These are phyloP conservation scores for Corynespora cassiicola DNA, from an alignment of 2,329 filamentous ascomycete species.

Conservation along the genomic window DNA sequence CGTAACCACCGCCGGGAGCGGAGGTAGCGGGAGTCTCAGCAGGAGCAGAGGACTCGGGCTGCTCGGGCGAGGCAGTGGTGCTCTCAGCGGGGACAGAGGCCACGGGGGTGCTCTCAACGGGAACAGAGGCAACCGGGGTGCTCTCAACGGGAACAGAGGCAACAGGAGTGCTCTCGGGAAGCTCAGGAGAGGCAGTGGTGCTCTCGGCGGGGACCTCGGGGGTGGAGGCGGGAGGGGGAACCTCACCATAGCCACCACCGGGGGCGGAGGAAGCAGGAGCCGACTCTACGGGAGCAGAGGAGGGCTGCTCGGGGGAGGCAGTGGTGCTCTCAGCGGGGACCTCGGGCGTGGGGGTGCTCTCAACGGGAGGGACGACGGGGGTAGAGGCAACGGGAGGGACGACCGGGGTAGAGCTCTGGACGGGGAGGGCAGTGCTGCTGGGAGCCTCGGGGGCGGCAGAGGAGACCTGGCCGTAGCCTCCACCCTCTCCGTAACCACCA, in stretches of 20 bases:
- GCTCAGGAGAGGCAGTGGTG: not conserved
- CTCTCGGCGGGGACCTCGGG: not conserved
- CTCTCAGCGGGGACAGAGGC: conserved; percentile 1
- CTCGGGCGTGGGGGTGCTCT: conserved; percentile 7
- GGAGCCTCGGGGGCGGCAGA: not conserved
- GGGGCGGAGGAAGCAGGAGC: too few relatives aligned
- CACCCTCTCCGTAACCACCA: conserved; percentile 10
- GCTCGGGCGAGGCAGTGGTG: conserved; percentile 16
- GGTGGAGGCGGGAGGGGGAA: conserved; percentile 3
- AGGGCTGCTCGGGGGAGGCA: conserved; percentile 6
- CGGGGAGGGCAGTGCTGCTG: conserved; percentile 10
- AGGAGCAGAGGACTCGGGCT: conserved; percentile 32
- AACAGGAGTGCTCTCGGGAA: not conserved
- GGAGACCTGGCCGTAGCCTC: conserved; percentile 8
- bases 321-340: conserved; percentile 1
- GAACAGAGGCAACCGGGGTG: not conserved
- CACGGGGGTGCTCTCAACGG: conserved; percentile 8
- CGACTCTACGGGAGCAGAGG: not conserved
- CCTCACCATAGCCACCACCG: too few relatives aligned
- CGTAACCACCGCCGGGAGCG: conserved; percentile 1
- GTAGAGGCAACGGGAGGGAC: conserved; percentile 38
- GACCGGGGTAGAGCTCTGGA: not conserved
- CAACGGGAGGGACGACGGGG: conserved; percentile 46
- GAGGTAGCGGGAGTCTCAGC: conserved; percentile 21
- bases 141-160: not conserved